Evolutionary conservation across 129 eudicot genomes (phyloP).

Genomic region (Smallanthus sonchifolius): DNA sequence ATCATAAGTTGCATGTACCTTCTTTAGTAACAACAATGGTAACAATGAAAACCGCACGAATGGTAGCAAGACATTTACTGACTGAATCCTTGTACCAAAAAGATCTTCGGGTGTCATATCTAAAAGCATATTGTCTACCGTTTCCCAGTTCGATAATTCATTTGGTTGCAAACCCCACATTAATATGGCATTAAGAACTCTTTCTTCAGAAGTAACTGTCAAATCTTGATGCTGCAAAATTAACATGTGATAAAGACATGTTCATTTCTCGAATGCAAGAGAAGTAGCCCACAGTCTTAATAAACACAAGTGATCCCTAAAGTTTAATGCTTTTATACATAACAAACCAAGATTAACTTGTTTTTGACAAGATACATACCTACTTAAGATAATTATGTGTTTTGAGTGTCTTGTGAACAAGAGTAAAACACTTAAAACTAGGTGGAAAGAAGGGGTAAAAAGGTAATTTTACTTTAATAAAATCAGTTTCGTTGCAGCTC

Average conservation of each 20-base stretch:
- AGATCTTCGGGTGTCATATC: slow-evolving; percentile 45
- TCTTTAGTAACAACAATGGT: slow-evolving; percentile 54
- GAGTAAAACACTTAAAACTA: neutral
- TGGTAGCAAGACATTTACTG: slow-evolving; percentile 45
- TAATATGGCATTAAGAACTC: slow-evolving; percentile 77
- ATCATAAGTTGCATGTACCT: slow-evolving; percentile 42
- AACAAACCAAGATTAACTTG: neutral
- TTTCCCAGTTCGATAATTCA: slow-evolving; percentile 69
- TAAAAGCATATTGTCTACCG: slow-evolving; percentile 49
- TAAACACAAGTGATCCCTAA: slow-evolving; percentile 2
- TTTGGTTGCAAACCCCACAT: slow-evolving; percentile 71
- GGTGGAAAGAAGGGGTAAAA: neutral
- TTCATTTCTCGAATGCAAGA: slow-evolving; percentile 34
- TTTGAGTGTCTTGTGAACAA: neutral
- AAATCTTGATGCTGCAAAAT: slow-evolving; percentile 90
- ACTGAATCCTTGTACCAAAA: slow-evolving; percentile 56
- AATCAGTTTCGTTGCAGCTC: neutral
- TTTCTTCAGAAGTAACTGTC: slow-evolving; percentile 94
- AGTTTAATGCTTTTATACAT: neutral
- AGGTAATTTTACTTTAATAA: neutral
- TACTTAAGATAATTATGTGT: neutral
- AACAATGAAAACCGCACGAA: slow-evolving; percentile 87
- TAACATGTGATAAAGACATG: slow-evolving; percentile 34
- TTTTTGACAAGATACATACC: neutral
- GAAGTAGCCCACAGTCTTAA: slow-evolving; percentile 38